Evolutionary conservation across 179 eudicot genomes (phyloP).

Genomic region (Camellia oleifera): DNA sequence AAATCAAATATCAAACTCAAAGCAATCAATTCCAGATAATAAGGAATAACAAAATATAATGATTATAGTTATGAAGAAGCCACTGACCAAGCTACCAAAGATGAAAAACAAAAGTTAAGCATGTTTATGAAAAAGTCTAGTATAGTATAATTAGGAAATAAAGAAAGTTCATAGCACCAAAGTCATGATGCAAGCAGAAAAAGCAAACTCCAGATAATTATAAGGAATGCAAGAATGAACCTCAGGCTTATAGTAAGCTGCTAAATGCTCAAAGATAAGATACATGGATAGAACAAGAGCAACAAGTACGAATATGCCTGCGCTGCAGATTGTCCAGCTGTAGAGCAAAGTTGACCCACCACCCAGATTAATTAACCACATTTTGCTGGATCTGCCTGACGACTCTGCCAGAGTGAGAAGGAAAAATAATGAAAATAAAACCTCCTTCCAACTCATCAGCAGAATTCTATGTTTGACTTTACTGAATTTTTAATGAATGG

Average conservation of each 20-base stretch:
- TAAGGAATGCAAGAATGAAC: conserved; percentile 32
- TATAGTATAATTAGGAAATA: not conserved
- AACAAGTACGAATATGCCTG: conserved; percentile 68
- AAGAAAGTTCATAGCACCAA: conserved; percentile 7
- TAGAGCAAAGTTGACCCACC: conserved; percentile 48
- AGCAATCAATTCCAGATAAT: conserved; percentile 15
- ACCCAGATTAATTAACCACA: conserved; percentile 43
- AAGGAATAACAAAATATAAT: not conserved
- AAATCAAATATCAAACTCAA: conserved; percentile 24
- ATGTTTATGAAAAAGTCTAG: not conserved
- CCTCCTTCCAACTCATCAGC: conserved; percentile 56
- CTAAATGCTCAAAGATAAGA: conserved; percentile 84
- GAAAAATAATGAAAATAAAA: conserved; percentile 37
- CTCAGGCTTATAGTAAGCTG: conserved; percentile 94
- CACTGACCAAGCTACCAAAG: not conserved
- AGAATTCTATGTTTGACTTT: conserved; percentile 1
- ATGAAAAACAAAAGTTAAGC: conserved; percentile 4
- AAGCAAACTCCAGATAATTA: not conserved
- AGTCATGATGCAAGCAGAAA: conserved; percentile 3
- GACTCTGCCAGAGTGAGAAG: conserved; percentile 49
- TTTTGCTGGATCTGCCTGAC: conserved; percentile 37
- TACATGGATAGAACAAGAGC: conserved; percentile 79
- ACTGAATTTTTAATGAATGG: not conserved
- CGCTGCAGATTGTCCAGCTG: conserved; percentile 70
- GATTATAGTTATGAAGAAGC: not conserved